Evolutionary conservation across 345 rosid genomes (phyloP).

Genomic region (Microcos paniculata): DNA sequence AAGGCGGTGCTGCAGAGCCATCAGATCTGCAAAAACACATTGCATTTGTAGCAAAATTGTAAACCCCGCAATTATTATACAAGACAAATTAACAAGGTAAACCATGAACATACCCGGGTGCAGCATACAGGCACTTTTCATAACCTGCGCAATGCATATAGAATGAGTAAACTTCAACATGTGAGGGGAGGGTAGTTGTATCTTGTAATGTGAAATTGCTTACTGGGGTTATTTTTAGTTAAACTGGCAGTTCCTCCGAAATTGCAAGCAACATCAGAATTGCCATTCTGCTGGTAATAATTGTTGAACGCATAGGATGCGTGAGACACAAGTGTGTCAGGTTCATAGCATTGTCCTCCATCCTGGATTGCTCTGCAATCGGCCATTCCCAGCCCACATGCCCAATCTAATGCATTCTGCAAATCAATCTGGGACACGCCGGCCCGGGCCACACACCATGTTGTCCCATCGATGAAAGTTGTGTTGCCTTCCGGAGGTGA

Average conservation of each 20-base stretch:
- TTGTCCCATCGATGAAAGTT: constrained; percentile 69
- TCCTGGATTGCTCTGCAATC: constrained; percentile 67
- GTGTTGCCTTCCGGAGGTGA: constrained; percentile 90
- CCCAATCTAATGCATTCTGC: constrained; percentile 94
- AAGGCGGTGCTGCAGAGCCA: constrained; percentile 39
- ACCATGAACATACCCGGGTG: constrained; percentile 42
- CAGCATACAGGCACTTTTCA: constrained; percentile 42
- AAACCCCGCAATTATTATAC: not conserved
- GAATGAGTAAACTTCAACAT: not conserved
- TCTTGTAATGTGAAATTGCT: constrained; percentile 1
- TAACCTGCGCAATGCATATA: constrained; percentile 41
- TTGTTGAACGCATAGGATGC: constrained; percentile 90
- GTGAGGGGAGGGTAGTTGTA: not conserved
- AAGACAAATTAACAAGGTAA: not conserved
- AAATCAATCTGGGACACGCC: constrained; percentile 71
- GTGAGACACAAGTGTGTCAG: constrained; percentile 70
- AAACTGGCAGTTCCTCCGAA: constrained; percentile 77
- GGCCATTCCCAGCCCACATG: constrained; percentile 84
- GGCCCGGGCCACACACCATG: constrained; percentile 80
- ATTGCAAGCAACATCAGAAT: constrained; percentile 79
- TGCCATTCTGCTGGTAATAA: constrained; percentile 77
- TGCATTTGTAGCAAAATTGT: not conserved
- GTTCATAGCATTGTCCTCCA: constrained; percentile 73
- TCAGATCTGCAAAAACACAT: constrained; percentile 37
- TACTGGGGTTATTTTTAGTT: constrained; percentile 73